Evolutionary conservation across 441 rosid genomes (phyloP).

Genomic region (Eruca vesicaria): DNA sequence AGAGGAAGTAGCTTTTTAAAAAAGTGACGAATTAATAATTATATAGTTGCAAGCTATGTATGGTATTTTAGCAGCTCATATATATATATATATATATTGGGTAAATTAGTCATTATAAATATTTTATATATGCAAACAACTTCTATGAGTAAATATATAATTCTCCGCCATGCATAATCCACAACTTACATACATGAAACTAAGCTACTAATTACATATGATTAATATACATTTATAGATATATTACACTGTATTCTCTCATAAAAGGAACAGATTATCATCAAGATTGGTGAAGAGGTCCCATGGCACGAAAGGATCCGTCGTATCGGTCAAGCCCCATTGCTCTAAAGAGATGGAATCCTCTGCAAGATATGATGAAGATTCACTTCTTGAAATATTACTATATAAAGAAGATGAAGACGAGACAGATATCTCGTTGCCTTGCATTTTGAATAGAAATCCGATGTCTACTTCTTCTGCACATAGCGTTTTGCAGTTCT

Average conservation of each 20-base stretch:
- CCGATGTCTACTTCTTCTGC: slow-evolving; percentile 37
- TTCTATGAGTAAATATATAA: slow-evolving; percentile 5
- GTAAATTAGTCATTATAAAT: neutral
- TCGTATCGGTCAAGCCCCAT: slow-evolving; percentile 50
- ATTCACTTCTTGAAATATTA: slow-evolving; percentile 33
- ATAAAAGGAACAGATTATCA: slow-evolving; percentile 35
- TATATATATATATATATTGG: too few relatives aligned
- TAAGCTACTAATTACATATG: neutral
- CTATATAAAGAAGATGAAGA: slow-evolving; percentile 26
- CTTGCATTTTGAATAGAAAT: slow-evolving; percentile 19
- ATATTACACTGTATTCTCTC: slow-evolving; percentile 1
- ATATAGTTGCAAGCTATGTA: too few relatives aligned
- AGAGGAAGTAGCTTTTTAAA: too few relatives aligned
- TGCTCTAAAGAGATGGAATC: slow-evolving; percentile 34
- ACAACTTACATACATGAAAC: slow-evolving; percentile 20
- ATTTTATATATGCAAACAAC: neutral
- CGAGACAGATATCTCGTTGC: slow-evolving; percentile 22
- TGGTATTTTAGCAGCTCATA: too few relatives aligned
- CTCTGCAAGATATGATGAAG: slow-evolving; percentile 32
- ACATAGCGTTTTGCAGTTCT: slow-evolving; percentile 39
- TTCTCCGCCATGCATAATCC: slow-evolving; percentile 14
- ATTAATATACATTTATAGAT: neutral
- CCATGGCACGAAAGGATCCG: slow-evolving; percentile 55
- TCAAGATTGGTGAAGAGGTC: slow-evolving; percentile 44
- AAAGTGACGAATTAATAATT: too few relatives aligned